phyloP scores from a whole-genome alignment of 73 alveolate species.

The Breviolum minutum region DNA sequence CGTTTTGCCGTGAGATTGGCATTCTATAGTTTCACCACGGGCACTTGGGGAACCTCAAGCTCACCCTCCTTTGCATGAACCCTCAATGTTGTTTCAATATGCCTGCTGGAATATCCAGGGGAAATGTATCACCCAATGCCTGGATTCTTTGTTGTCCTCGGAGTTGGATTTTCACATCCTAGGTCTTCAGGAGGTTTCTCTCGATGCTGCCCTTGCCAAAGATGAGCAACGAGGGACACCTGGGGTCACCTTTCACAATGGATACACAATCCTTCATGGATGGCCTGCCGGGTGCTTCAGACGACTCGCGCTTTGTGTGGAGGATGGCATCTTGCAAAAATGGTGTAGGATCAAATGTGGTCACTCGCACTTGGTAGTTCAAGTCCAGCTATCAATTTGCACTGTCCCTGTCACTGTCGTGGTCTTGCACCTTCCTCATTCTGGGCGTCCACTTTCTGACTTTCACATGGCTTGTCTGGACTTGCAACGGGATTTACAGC shows the following conservation, averaged over 20 bases:
- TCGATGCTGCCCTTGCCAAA: not conserved
- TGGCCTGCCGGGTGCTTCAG: not conserved
- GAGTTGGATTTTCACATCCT: not conserved
- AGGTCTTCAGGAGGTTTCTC: not conserved
- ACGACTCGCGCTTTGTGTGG: not conserved
- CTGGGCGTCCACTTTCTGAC: not conserved
- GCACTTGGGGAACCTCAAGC: not conserved
- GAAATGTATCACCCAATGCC: not conserved
- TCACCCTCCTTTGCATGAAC: not conserved
- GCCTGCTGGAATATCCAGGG: constrained; percentile 22
- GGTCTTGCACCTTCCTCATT: not conserved
- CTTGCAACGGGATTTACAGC: not conserved
- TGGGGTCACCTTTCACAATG: not conserved
- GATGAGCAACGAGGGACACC: not conserved
- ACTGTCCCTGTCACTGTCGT: not conserved
- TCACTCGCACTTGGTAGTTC: not conserved
- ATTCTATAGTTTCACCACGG: not conserved
- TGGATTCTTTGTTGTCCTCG: not conserved
- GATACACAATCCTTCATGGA: not conserved
- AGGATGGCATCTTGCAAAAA: not conserved
- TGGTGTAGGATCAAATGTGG: not conserved
- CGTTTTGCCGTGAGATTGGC: not conserved
- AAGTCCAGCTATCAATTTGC: not conserved
- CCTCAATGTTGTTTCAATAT: not conserved
- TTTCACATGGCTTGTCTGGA: not conserved